Evolutionary conservation across 108 stramenopile species (phyloP).

Genomic region (Parietichytrium sp.): DNA sequence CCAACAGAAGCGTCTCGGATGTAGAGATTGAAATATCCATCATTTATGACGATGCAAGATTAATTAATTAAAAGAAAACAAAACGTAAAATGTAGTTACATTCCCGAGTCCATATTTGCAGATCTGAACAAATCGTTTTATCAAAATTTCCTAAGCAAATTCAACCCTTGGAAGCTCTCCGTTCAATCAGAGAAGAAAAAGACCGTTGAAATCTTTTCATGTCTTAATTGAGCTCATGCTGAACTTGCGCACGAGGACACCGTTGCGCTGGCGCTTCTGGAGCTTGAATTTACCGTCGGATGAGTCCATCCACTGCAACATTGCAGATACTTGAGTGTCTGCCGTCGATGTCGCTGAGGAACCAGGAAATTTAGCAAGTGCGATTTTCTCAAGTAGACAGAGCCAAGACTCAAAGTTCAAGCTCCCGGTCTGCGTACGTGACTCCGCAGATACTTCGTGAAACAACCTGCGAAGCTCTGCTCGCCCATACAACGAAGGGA

Average conservation of each 20-base stretch:
- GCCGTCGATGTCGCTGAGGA: background rate
- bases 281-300: constrained; percentile 17
- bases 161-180: no score
- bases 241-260: constrained; percentile 6
- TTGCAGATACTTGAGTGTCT: background rate
- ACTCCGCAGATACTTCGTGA: background rate
- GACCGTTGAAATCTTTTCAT: no score
- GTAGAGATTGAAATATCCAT: no score
- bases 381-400: background rate
- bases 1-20: no score
- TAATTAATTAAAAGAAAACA: no score
- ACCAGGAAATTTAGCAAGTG: background rate
- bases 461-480: background rate
- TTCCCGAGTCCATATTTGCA: no score
- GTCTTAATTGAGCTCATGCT: no score
- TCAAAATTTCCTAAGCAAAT: no score
- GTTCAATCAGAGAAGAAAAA: no score
- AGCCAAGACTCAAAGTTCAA: background rate
- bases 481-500: constrained; percentile 5
- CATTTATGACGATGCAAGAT: no score
- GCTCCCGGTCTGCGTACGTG: background rate
- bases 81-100: no score
- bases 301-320: constrained; percentile 38
- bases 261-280: constrained; percentile 9
- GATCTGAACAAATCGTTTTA: no score